Percentiles rank a stretch among this genome's conserved stretches.
These are phyloP conservation scores for Colletotrichum sp. DNA, from an alignment of 2,329 filamentous ascomycete species.

Conservation along the genomic window DNA sequence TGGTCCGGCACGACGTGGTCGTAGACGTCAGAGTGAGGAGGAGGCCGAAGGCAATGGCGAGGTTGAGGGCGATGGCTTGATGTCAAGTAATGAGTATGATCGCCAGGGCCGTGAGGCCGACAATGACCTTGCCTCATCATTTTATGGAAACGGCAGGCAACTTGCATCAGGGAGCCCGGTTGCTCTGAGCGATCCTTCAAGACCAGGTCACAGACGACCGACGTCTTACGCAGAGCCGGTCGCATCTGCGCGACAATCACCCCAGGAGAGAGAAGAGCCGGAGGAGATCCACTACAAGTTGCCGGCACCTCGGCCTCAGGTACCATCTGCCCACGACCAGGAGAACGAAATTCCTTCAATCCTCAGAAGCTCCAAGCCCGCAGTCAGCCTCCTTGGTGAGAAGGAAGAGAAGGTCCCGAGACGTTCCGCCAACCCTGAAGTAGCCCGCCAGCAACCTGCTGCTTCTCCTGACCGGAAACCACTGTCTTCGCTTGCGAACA, in stretches of 20 bases:
- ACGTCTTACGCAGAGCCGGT: constrained; percentile 41
- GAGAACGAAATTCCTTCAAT: constrained; percentile 82
- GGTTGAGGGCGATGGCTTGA: constrained; percentile 45
- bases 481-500: constrained; percentile 58
- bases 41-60: constrained; percentile 55
- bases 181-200: constrained; percentile 49
- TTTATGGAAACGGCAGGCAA: constrained; percentile 50
- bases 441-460: constrained; percentile 38
- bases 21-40: constrained; percentile 71
- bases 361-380: constrained; percentile 67
- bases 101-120: constrained; percentile 41
- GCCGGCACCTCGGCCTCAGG: constrained; percentile 57
- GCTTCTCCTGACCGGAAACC: constrained; percentile 62
- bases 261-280: constrained; percentile 38
- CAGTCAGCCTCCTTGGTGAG: constrained; percentile 58
- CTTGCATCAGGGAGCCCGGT: constrained; percentile 66
- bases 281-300: constrained; percentile 57
- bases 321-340: constrained; percentile 75
- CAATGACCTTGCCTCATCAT: constrained; percentile 47
- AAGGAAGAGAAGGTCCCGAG: constrained; percentile 60
- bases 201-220: constrained; percentile 46
- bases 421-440: constrained; percentile 53
- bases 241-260: constrained; percentile 35
- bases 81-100: constrained; percentile 47
- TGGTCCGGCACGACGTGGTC: constrained; percentile 78